Evolutionary conservation across 2,329 filamentous ascomycete species (phyloP).

Genomic region (Pyrenophora graminea): DNA sequence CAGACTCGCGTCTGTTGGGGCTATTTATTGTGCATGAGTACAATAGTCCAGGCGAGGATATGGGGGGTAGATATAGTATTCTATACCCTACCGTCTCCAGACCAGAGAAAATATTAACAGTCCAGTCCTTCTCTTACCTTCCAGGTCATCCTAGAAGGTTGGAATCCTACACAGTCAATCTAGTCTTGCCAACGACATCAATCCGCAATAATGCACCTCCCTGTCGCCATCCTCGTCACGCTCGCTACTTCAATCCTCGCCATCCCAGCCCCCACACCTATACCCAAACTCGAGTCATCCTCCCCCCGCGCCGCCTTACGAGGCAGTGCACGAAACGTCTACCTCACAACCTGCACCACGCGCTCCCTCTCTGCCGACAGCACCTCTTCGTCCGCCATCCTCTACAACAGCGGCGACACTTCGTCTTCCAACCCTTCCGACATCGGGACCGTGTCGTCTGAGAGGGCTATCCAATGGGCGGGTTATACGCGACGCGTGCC

Average conservation of each 20-base stretch:
- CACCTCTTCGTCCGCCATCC: conserved; percentile 13
- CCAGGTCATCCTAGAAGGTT: too few species aligned
- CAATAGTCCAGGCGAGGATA: too few species aligned
- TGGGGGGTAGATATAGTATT: too few species aligned
- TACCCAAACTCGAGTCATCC: background rate
- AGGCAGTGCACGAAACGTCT: conserved; percentile 15
- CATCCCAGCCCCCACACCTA: background rate
- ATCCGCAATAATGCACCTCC: too few species aligned
- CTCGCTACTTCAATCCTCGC: background rate
- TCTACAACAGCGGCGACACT: conserved; percentile 13
- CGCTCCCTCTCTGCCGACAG: conserved; percentile 4
- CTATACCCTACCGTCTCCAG: too few species aligned
- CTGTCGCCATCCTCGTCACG: too few species aligned
- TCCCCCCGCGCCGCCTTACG: background rate
- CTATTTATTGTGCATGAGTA: too few species aligned
- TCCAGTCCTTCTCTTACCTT: too few species aligned
- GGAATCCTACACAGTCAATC: too few species aligned
- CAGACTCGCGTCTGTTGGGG: too few species aligned
- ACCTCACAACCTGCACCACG: conserved; percentile 20
- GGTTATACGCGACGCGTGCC: conserved; percentile 6
- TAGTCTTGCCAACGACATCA: too few species aligned
- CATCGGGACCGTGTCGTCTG: conserved; percentile 8
- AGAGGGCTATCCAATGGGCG: conserved; percentile 4
- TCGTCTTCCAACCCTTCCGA: conserved; percentile 3
- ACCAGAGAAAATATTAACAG: too few species aligned